phyloP scores from a whole-genome alignment of 139 green algal species.

The Trebouxia sp. region DNA sequence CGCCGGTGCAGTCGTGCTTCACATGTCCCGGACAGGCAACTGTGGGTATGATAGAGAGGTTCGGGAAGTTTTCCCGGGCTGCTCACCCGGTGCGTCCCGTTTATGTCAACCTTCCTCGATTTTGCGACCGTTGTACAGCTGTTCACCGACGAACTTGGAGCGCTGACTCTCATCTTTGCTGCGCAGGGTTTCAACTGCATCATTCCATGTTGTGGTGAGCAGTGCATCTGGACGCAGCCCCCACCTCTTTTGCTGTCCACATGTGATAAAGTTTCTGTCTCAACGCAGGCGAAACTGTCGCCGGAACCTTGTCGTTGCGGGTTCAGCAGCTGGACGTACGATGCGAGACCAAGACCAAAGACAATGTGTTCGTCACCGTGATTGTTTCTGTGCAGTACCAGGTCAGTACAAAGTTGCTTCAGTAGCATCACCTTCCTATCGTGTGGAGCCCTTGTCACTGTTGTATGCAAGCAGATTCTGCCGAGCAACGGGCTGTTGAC shows the following conservation, averaged over 20 bases:
- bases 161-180: not conserved
- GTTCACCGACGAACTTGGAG: no score
- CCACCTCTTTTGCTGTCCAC: no score
- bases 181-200: conserved; percentile 1
- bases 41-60: conserved; percentile 17
- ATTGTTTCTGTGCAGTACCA: conserved; percentile 84
- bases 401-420: conserved; percentile 21
- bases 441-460: not conserved
- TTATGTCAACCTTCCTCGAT: no score
- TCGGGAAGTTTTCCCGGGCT: conserved; percentile 19
- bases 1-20: conserved; percentile 7
- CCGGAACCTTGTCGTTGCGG: conserved; percentile 59
- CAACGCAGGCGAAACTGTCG: conserved; percentile 46
- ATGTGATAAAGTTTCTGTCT: not conserved
- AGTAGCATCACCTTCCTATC: not conserved
- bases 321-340: conserved; percentile 77
- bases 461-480: not conserved
- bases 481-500: not conserved
- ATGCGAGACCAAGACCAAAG: conserved; percentile 83
- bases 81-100: not conserved
- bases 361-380: conserved; percentile 78
- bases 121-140: no score
- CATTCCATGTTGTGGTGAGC: not conserved
- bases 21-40: conserved; percentile 24
- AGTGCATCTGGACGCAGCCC: no score